Base-by-base conservation (phyloP, 1,139 yeast species). In the Nadsonia starkeyi-henricii region DNA sequence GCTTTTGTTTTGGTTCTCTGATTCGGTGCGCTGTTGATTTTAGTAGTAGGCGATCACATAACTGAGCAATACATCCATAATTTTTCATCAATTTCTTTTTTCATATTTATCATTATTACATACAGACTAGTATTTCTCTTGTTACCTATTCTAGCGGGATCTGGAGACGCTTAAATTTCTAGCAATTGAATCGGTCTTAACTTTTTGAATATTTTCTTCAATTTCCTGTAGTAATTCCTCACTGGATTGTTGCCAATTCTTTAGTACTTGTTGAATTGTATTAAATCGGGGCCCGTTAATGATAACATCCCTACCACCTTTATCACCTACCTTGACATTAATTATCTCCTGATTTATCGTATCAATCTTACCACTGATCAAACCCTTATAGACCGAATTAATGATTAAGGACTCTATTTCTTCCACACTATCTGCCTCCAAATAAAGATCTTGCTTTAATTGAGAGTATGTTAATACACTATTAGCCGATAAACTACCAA, bases 301-400 rank as follows among this genome's bases (percentile, higher is more conserved):
- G 28, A 49, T 48, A n/a, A 48, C 55, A 33, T 51, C 54, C 7
- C 57, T 51, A 17, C 51, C 53, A 19, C 49, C 46, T 17, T 43
- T 47, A 41, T 20, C 47, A 3, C 51, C 48, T 17, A 50, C 49
- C 21, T 48, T 45, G 9, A 48, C 42, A 2, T 57, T 50, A 26
- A 50, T 51, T 1, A 58, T 42, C 26, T 23, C 47, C 41, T 43
- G 47, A n/a, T 44, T 28, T 44, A 44, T 50, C 8, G 57, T 53
- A 47, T 58, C 55, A 33, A 58, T 43, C 28, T 50, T 43, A 26
- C 58, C 62, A 17, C 41, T 41, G 8, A 58, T 36, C 36, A 47
- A 47, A 5, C 59, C 60, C 5, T 47, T 45, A 43, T 53, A 53
- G 13, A 58, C 48, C n/a, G 59, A 55, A 2, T 51, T 50, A 19